A percentile compares a stretch with the other conserved stretches of the same genome.
Evolutionary conservation across 352 stramenopile genomes (phyloP).

Genomic region (Phytophthora vignae): DNA sequence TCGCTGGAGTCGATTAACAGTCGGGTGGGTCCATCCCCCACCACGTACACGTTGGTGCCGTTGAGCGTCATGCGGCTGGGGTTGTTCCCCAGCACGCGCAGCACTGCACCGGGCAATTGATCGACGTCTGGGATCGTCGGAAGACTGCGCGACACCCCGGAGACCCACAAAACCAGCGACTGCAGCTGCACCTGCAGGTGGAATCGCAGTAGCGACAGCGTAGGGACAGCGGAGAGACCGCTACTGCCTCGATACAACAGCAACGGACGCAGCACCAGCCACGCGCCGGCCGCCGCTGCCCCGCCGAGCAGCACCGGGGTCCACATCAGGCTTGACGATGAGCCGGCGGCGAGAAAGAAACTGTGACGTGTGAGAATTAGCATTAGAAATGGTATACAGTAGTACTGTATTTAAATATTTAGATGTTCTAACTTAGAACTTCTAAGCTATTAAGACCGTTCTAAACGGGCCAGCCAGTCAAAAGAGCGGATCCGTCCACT

Average conservation of each 20-base stretch:
- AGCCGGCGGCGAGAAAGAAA: neutral
- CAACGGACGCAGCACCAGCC: constrained; percentile 25
- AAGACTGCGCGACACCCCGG: constrained; percentile 51
- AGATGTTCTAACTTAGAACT: too few species aligned
- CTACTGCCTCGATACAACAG: constrained; percentile 11
- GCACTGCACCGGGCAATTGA: constrained; percentile 52
- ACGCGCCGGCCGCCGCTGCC: constrained; percentile 1
- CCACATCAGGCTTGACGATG: constrained; percentile 21
- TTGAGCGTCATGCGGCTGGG: constrained; percentile 89
- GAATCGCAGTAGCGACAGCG: constrained; percentile 52
- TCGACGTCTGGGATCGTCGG: constrained; percentile 51
- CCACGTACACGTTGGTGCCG: constrained; percentile 92
- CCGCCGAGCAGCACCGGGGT: constrained; percentile 5
- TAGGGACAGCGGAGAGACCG: constrained; percentile 38
- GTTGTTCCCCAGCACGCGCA: constrained; percentile 87
- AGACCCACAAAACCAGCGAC: constrained; percentile 51
- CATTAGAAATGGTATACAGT: too few species aligned
- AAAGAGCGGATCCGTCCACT: constrained; percentile 25
- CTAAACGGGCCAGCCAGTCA: constrained; percentile 20
- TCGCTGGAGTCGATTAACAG: constrained; percentile 87
- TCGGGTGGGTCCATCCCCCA: constrained; percentile 68
- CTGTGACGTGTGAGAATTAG: constrained; percentile 25
- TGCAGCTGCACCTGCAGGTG: constrained; percentile 51
- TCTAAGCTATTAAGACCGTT: too few species aligned
- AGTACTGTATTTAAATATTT: too few species aligned